Evolutionary conservation across 2,329 filamentous ascomycete species (phyloP).

Genomic region (Dactylellina sp.): DNA sequence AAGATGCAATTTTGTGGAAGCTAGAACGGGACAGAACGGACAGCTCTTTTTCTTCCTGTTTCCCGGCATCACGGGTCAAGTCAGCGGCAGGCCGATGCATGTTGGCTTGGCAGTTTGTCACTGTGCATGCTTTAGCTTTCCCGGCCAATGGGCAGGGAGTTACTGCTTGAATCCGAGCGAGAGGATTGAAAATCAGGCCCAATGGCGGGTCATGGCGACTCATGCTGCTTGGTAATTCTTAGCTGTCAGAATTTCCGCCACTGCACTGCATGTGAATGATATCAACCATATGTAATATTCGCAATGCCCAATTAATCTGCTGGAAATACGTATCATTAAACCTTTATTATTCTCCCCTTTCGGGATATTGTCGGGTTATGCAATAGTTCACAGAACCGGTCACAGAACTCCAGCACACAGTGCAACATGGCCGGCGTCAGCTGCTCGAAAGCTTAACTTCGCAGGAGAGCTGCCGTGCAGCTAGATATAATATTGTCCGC

Average conservation of each 20-base stretch:
- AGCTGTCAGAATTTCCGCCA: constrained; percentile 15
- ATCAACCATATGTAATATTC: background rate
- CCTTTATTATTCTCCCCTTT: background rate
- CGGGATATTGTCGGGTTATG: constrained; percentile 11
- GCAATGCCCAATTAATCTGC: background rate
- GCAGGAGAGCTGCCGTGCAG: background rate
- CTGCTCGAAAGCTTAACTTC: constrained; percentile 26
- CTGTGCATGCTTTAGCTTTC: constrained; percentile 23
- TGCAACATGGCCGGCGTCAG: constrained; percentile 29
- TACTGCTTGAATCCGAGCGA: background rate
- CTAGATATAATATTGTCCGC: constrained; percentile 6
- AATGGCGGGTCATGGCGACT: constrained; percentile 39
- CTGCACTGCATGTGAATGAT: background rate
- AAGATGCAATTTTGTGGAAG: constrained; percentile 2
- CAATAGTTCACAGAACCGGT: background rate
- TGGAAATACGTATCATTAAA: background rate
- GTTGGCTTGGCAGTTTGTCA: constrained; percentile 42
- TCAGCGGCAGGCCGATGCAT: constrained; percentile 31
- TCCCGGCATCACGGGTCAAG: constrained; percentile 40
- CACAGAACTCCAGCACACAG: background rate
- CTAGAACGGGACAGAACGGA: constrained; percentile 35
- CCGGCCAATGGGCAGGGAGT: constrained; percentile 25
- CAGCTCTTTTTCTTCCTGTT: constrained; percentile 10
- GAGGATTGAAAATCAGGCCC: constrained; percentile 42
- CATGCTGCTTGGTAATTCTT: constrained; percentile 13